These are phyloP conservation scores for Aaosphaeria arxii DNA, from an alignment of 2,329 filamentous ascomycete genomes.

Conservation along the genomic window DNA sequence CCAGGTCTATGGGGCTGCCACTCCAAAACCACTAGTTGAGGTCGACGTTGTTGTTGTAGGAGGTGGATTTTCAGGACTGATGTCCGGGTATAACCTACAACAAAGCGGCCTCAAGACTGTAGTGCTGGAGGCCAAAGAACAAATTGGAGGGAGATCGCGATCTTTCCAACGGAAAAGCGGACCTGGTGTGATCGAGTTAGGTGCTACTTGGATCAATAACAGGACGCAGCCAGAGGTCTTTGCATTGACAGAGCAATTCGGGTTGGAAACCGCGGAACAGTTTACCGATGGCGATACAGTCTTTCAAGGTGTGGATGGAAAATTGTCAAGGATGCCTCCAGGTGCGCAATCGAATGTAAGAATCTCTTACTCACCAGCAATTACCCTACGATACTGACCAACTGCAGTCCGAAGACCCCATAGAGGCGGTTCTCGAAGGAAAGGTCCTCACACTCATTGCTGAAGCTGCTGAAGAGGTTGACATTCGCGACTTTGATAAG, in stretches of 20 bases:
- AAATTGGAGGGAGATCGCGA: conserved; percentile 53
- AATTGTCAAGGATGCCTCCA: conserved; percentile 28
- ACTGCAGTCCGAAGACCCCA: background rate
- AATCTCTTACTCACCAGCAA: background rate
- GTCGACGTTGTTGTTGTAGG: conserved; percentile 37
- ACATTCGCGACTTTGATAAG: background rate
- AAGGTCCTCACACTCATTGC: background rate
- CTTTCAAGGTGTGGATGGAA: conserved; percentile 40
- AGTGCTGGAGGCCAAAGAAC: conserved; percentile 48
- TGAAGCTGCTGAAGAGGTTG: background rate
- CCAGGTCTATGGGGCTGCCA: background rate
- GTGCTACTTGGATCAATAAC: conserved; percentile 61
- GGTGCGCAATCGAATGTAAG: conserved; percentile 20
- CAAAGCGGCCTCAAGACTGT: conserved; percentile 35
- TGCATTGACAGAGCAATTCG: conserved; percentile 40
- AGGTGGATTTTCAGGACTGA: conserved; percentile 29
- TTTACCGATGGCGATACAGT: conserved; percentile 46
- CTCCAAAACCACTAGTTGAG: background rate
- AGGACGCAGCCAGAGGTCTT: conserved; percentile 49
- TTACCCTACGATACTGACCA: background rate
- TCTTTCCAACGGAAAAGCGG: conserved; percentile 32
- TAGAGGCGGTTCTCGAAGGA: background rate
- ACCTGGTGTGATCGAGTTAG: conserved; percentile 48
- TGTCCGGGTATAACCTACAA: conserved; percentile 30
- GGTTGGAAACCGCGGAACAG: conserved; percentile 48